A percentile compares a stretch with the other conserved stretches of the same genome.
These are phyloP conservation scores for Didymella segeticola DNA, from an alignment of 2,329 filamentous ascomycete genomes.

Conservation along the genomic window DNA sequence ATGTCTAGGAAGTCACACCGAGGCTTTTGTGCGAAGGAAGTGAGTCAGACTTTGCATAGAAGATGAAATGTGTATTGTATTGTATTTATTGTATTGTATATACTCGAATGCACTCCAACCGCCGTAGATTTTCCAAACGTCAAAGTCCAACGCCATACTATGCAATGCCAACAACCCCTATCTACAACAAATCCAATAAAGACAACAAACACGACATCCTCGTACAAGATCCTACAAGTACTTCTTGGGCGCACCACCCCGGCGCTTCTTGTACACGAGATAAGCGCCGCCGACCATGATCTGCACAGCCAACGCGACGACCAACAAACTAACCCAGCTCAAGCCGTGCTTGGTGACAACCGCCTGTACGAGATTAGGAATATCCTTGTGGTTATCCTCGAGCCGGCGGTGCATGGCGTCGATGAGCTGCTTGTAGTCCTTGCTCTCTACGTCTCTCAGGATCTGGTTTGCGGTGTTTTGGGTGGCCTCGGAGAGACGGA, in stretches of 20 bases:
- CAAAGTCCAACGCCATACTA: too few relatives aligned
- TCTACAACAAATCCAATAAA: too few relatives aligned
- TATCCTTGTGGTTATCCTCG: conserved; percentile 59
- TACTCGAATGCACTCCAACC: too few relatives aligned
- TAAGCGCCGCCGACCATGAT: conserved; percentile 72
- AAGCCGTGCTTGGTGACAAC: conserved; percentile 62
- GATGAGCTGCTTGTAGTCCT: conserved; percentile 63
- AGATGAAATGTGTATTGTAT: too few relatives aligned
- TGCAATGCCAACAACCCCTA: too few relatives aligned
- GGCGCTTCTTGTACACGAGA: conserved; percentile 79
- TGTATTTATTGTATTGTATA: too few relatives aligned
- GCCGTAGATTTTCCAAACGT: too few relatives aligned
- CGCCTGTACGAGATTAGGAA: conserved; percentile 53
- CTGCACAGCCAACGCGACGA: conserved; percentile 78
- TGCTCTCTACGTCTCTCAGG: conserved; percentile 62
- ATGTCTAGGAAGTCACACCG: too few relatives aligned
- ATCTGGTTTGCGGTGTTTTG: conserved; percentile 59
- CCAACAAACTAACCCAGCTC: conserved; percentile 68
- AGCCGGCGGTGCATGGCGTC: conserved; percentile 62
- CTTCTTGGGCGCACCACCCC: conserved; percentile 84
- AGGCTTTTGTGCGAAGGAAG: too few relatives aligned
- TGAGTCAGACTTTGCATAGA: too few relatives aligned
- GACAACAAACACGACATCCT: too few relatives aligned
- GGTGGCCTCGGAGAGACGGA: conserved; percentile 60
- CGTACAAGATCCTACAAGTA: too few relatives aligned